Evolutionary conservation across 2,329 filamentous ascomycete species (phyloP), one percentile per base, ranked within the genome.

Genomic region (Venturia effusa): DNA sequence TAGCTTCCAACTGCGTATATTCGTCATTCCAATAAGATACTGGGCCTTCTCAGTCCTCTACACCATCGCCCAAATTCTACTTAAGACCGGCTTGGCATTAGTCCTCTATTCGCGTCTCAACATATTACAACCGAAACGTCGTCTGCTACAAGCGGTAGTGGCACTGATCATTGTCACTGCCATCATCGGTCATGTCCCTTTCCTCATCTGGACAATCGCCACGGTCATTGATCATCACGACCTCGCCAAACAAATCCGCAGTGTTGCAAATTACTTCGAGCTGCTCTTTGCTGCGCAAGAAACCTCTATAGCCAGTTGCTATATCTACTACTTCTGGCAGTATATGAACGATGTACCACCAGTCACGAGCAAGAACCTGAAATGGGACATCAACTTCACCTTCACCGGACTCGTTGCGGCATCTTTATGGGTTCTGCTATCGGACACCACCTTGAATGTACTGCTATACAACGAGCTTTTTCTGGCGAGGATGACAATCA

Each of bases 21-120:
- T 59, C 24, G 37, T 59, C 54, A 10, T 59, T 39, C 54, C 54
- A 39, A n/a, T 30, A 59, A 17, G 24, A 10, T 8, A 22, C 19
- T 39, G 30, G 34, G 54, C 54, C 2, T 57, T 57, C n/a, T 39
- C 54, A 32, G 54, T 32, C 30, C 15, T 39, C 13, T 57, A 57
- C 24, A 57, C 54, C 13, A 22, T 57, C 30, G 54, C 54, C 15
- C 54, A 57, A 24, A 57, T 57, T 24, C 34, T 57, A 7, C 10
- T 57, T 8, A 32, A 32, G 22, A 57, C 54, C 22, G 54, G 54
- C 54, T 57, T 57, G 6, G 54, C 30, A 2, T 39, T 57, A 6
- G 54, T 57, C 54, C 27, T 57, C 30, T 57, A 57, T 24, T 57
- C 54, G 30, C 54, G 54, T 39, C 54, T 57, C n/a, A 17, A 57